Base-by-base conservation (phyloP, 495 filamentous ascomycete genomes). In the Hyaloscypha bicolor region DNA sequence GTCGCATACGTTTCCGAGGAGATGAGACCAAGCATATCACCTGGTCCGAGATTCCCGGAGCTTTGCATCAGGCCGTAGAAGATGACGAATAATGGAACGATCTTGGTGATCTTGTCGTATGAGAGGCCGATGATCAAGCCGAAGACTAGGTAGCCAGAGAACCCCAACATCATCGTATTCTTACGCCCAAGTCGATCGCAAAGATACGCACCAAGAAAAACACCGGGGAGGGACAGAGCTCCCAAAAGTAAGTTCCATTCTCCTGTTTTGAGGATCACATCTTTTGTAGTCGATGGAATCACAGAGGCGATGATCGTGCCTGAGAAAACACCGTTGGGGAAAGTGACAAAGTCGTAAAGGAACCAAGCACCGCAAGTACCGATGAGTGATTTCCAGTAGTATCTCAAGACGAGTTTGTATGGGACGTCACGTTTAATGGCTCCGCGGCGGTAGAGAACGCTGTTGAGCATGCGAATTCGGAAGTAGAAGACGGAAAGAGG, bases 141-240 rank as follows among this genome's bases (percentile, higher is more conserved):
- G 51, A 85, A 83, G 55, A 86, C 62, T 19, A 83, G 71, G 29
- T 84, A 83, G n/a, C 81, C 80, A 30, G 71, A 76, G 67, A 84
- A 86, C 2, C 82, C 83, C 11, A 86, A 68, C 79, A 85, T 85
- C 81, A 84, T 84, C n/a, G 79, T 79, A 4, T 78, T 74, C 61
- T 83, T 83, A 0, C 83, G 77, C 5, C 83, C 83, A 21, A 85
- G 66, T 3, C 69, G 64, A 55, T 85, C 78, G 62, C 80, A 83
- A 1, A 85, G 77, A 21, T 71, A 69, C 0, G 82, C 83, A 9
- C 83, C 83, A 63, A 86, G 69, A 66, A 85, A 78, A 19, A 83
- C 81, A 9, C 83, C 83, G 0, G 83, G 83, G 0, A 86, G 70
- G 11, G 79, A 67, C 31, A 85, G 72, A 25, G 75, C 72, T 25